A percentile compares a stretch with the other conserved stretches of the same genome.
Evolutionary conservation across 2,329 filamentous ascomycete species (phyloP).

Genomic region (Chalaropsis thielavioides): DNA sequence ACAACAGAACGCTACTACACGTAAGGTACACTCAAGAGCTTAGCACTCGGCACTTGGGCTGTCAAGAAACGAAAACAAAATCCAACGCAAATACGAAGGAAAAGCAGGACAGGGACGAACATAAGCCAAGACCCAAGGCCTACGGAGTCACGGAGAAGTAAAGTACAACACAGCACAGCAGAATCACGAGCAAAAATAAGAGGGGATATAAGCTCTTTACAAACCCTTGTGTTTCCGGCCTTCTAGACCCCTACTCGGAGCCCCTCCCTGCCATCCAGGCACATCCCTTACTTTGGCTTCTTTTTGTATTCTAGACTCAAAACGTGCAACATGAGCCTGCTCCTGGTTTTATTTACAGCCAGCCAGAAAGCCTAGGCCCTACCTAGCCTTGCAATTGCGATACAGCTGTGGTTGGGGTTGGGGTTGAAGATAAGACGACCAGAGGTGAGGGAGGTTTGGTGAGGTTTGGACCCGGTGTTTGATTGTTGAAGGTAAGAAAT

Average conservation of each 20-base stretch:
- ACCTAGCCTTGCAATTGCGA: not conserved
- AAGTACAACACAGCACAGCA: not conserved
- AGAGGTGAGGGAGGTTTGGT: not conserved
- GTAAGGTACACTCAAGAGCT: not conserved
- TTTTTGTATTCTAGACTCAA: slow-evolving; percentile 1
- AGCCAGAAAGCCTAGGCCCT: not conserved
- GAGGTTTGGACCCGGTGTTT: not conserved
- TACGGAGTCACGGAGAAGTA: no score
- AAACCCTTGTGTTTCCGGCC: not conserved
- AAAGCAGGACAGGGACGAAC: not conserved
- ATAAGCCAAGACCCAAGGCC: not conserved
- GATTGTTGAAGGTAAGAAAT: not conserved
- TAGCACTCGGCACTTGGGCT: slow-evolving; percentile 1
- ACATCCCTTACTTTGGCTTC: not conserved
- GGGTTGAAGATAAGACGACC: not conserved
- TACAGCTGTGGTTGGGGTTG: not conserved
- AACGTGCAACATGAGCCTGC: not conserved
- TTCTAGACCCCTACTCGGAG: not conserved
- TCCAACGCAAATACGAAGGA: not conserved
- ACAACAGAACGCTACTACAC: not conserved
- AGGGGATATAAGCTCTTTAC: not conserved
- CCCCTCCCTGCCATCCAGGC: not conserved
- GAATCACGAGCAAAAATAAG: not conserved
- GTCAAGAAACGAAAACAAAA: not conserved
- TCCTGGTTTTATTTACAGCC: not conserved